Evolutionary conservation across 305 asterid species (phyloP), one percentile per base, ranked within the genome.

Genomic region (Petunia hybrid): DNA sequence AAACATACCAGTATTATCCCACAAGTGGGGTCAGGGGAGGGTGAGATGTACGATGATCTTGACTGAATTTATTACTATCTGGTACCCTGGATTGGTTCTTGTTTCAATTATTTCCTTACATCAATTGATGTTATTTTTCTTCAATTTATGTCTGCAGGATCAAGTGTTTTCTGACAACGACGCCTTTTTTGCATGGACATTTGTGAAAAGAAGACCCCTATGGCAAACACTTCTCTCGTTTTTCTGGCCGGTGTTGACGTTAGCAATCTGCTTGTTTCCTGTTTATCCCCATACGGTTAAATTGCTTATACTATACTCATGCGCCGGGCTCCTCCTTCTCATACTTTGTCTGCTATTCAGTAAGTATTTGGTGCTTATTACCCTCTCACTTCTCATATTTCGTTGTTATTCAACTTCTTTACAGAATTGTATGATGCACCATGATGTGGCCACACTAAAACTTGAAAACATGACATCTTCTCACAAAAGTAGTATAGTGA

Each of bases 211-310:
- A 84, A 88, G 93, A 81, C 99, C 98, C 46, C 82, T 97, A 71
- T 97, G 99, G 99, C 99, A 97, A 85, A 92, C 98, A 9, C 97
- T 97, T 64, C 98, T 97, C 83, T 97, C 99, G 53, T 97, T 97
- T 87, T 91, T 90, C 87, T 97, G 99, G 99, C 99, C 99, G 66
- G 90, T 97, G 75, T 85, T 97, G 90, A 97, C 99, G n/a, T 80
- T 97, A 70, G 99, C 99, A 63, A 97, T 97, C 87, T 97, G 99
- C 87, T 89, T 97, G 89, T 97, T 97, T 86, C 99, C 99, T 82
- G 97, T 97, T 80, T 97, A 97, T 93, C 99, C 99, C 60, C 97
- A 95, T 84, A 87, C 86, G 82, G 93, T 92, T 91, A 97, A 97
- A 94, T 88, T 97, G 75, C 82, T 93, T 82, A 92, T 97, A 82